Conservation (phyloP, 495 filamentous ascomycete species). For the Rhypophila decipiens region DNA sequence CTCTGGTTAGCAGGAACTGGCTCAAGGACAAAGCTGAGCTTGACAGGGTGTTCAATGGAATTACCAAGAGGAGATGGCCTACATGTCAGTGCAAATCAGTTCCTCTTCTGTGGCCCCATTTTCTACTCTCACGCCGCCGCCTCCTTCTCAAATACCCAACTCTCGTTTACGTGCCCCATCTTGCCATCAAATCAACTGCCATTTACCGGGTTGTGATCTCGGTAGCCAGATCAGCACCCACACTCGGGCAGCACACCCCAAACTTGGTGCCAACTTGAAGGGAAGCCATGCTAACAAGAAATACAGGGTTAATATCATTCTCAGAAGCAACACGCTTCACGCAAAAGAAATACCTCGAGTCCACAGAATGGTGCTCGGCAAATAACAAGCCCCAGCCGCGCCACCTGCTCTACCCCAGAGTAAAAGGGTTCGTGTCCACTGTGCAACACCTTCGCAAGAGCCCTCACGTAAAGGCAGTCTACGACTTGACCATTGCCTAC, state of each 20-base stretch:
- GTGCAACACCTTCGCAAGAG: constrained; percentile 46
- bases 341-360: constrained; percentile 41
- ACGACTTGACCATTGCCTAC: constrained; percentile 54
- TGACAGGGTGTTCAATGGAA: constrained; percentile 45
- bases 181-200: not conserved
- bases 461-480: constrained; percentile 49
- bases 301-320: constrained; percentile 52
- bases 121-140: too few relatives aligned
- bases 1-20: constrained; percentile 52
- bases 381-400: constrained; percentile 41
- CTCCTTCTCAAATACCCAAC: not conserved
- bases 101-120: too few relatives aligned
- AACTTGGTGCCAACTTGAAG: too few relatives aligned
- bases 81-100: constrained; percentile 47
- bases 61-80: constrained; percentile 40
- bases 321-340: constrained; percentile 55
- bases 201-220: too few relatives aligned
- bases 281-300: too few relatives aligned
- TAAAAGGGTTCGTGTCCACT: constrained; percentile 50
- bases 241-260: too few relatives aligned
- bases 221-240: too few relatives aligned
- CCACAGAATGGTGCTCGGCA: constrained; percentile 40
- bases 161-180: not conserved
- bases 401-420: constrained; percentile 50
- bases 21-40: constrained; percentile 46